Evolutionary conservation across 2,329 filamentous ascomycete genomes (phyloP).

Genomic region (Aspergillus latus): DNA sequence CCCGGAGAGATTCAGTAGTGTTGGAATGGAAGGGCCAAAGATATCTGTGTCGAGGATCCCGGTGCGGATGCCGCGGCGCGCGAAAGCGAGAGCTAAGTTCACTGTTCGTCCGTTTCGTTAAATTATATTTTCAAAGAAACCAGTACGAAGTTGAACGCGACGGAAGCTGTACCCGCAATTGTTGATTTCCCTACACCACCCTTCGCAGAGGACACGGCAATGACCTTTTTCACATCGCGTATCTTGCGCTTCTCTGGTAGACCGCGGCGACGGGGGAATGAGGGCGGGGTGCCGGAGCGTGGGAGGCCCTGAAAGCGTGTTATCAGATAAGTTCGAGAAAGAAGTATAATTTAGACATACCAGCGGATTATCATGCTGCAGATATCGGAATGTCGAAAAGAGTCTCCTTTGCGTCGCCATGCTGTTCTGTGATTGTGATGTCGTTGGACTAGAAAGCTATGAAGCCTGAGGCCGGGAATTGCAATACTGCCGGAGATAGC

Average conservation of each 20-base stretch:
- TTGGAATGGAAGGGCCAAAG: slow-evolving; percentile 93
- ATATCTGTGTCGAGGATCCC: slow-evolving; percentile 96
- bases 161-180: slow-evolving; percentile 62
- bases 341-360: slow-evolving; percentile 48
- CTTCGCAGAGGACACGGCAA: slow-evolving; percentile 96
- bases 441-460: not conserved
- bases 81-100: slow-evolving; percentile 85
- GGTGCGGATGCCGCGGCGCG: slow-evolving; percentile 73
- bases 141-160: slow-evolving; percentile 57
- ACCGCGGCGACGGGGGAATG: slow-evolving; percentile 72
- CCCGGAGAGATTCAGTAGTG: slow-evolving; percentile 76
- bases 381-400: slow-evolving; percentile 56
- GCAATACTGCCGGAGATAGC: slow-evolving; percentile 24
- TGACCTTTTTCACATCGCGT: slow-evolving; percentile 80
- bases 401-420: slow-evolving; percentile 37
- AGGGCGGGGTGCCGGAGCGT: slow-evolving; percentile 66
- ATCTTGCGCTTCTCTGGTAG: slow-evolving; percentile 80
- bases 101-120: slow-evolving; percentile 35
- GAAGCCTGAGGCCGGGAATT: slow-evolving; percentile 3
- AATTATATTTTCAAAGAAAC: not conserved
- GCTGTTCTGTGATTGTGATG: not conserved
- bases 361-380: slow-evolving; percentile 83
- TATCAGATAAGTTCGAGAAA: not conserved
- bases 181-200: slow-evolving; percentile 98
- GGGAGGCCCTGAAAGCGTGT: slow-evolving; percentile 70